phyloP scores from a whole-genome alignment of 495 filamentous ascomycete species.

The Penicillium canariense region DNA sequence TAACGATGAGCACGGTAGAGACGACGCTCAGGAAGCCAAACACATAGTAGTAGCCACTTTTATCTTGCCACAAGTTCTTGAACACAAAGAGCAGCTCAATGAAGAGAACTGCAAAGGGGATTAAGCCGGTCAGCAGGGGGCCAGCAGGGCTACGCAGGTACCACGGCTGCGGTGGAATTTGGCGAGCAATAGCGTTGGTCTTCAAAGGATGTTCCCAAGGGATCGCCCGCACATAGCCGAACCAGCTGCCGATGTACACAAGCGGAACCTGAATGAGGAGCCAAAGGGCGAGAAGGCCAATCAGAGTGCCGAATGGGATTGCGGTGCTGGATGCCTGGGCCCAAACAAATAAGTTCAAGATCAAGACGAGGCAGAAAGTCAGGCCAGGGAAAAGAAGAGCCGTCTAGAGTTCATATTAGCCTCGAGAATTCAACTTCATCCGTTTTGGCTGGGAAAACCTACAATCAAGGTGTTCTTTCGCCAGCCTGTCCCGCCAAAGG shows the following conservation, averaged over 20 bases:
- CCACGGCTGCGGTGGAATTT: constrained; percentile 79
- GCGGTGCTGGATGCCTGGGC: constrained; percentile 88
- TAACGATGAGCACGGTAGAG: constrained; percentile 69
- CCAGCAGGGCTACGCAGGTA: constrained; percentile 63
- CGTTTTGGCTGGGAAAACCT: constrained; percentile 13
- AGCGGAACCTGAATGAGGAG: constrained; percentile 86
- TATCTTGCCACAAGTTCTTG: constrained; percentile 87
- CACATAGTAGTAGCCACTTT: constrained; percentile 92
- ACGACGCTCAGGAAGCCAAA: constrained; percentile 87
- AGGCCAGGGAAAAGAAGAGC: constrained; percentile 83
- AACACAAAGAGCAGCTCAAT: constrained; percentile 94
- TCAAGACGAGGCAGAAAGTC: constrained; percentile 73
- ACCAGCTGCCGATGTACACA: constrained; percentile 82
- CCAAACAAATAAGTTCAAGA: constrained; percentile 93
- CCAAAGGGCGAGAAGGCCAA: constrained; percentile 79
- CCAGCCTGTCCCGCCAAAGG: constrained; percentile 79
- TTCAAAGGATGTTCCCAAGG: constrained; percentile 89
- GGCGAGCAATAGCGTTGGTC: constrained; percentile 68
- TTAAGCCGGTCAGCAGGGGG: constrained; percentile 71
- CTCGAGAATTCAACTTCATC: not conserved
- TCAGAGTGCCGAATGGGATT: constrained; percentile 80
- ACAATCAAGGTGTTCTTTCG: constrained; percentile 74
- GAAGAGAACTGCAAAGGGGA: constrained; percentile 91
- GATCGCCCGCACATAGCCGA: constrained; percentile 62
- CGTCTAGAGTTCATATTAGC: constrained; percentile 47